These are phyloP conservation scores for Globisporangium nagaii DNA, from an alignment of 352 stramenopile genomes.

Conservation along the genomic window DNA sequence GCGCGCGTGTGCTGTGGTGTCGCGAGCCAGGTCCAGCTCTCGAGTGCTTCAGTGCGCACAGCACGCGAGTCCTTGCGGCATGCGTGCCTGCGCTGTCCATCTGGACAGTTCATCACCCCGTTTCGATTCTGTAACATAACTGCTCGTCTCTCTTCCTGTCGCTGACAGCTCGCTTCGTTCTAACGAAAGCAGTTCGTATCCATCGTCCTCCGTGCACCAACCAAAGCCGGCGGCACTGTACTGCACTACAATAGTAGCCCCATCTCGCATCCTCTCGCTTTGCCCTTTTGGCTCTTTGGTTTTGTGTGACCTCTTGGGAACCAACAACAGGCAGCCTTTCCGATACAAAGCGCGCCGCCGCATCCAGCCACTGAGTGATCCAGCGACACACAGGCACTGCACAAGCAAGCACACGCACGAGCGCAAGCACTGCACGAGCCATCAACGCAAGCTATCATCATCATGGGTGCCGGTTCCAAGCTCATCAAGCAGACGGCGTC, in stretches of 20 bases:
- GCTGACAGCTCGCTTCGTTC: neutral
- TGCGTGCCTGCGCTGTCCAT: too few species aligned
- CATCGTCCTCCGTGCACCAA: slow-evolving; percentile 30
- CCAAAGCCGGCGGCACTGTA: slow-evolving; percentile 16
- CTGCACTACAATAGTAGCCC: neutral
- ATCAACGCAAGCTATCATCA: neutral
- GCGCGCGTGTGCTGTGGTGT: too few species aligned
- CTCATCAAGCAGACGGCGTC: slow-evolving; percentile 59
- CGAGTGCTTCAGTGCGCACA: too few species aligned
- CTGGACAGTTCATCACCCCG: too few species aligned
- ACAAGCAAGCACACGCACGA: neutral
- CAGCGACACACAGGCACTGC: neutral
- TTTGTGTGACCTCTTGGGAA: slow-evolving; percentile 2
- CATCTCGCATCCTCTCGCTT: neutral
- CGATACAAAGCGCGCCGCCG: slow-evolving; percentile 3
- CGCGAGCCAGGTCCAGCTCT: too few species aligned
- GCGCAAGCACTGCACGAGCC: too few species aligned
- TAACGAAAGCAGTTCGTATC: slow-evolving; percentile 4
- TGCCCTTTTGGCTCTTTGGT: too few species aligned
- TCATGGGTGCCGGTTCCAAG: slow-evolving; percentile 62
- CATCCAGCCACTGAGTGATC: neutral
- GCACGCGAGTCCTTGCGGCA: too few species aligned
- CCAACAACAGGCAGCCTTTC: neutral
- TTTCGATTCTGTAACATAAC: neutral
- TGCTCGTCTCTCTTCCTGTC: neutral